A percentile compares a stretch with the other conserved stretches of the same genome.
phyloP scores from a whole-genome alignment of 2,329 filamentous ascomycete genomes.

The Scedosporium boydii region DNA sequence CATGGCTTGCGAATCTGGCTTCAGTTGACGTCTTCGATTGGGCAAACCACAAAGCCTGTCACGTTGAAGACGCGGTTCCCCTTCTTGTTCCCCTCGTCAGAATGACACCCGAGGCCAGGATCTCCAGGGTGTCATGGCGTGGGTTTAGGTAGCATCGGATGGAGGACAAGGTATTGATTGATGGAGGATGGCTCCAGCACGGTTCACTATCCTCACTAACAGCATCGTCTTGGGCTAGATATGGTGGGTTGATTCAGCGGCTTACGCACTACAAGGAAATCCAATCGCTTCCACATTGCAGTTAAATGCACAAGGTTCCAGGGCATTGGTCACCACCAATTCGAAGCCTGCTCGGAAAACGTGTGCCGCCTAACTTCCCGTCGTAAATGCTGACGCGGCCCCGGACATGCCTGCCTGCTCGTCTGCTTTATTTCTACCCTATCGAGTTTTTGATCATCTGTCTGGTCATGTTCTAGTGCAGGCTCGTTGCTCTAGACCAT shows the following conservation, averaged over 20 bases:
- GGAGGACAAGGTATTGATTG: not conserved
- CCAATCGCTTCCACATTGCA: no score
- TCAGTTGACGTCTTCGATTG: not conserved
- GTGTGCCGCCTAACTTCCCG: not conserved
- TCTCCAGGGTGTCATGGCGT: not conserved
- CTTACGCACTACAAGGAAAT: not conserved
- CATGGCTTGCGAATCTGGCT: not conserved
- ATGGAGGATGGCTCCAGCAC: not conserved
- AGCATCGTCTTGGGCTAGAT: not conserved
- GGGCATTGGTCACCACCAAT: not conserved
- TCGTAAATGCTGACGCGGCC: conserved; percentile 2
- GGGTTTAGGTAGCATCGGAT: not conserved
- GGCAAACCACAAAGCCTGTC: not conserved
- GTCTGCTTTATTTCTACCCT: not conserved
- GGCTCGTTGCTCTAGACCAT: not conserved
- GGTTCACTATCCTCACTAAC: not conserved
- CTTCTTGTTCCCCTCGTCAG: not conserved
- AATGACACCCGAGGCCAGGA: not conserved
- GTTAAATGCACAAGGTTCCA: not conserved
- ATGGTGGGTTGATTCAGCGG: not conserved
- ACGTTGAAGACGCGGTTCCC: not conserved
- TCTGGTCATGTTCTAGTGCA: not conserved
- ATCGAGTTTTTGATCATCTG: not conserved
- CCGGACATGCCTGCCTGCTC: not conserved
- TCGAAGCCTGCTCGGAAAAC: not conserved